A percentile compares a stretch with the other conserved stretches of the same genome.
phyloP scores from a whole-genome alignment of 805 yeast genomes.

The Metschnikowia cubensis region DNA sequence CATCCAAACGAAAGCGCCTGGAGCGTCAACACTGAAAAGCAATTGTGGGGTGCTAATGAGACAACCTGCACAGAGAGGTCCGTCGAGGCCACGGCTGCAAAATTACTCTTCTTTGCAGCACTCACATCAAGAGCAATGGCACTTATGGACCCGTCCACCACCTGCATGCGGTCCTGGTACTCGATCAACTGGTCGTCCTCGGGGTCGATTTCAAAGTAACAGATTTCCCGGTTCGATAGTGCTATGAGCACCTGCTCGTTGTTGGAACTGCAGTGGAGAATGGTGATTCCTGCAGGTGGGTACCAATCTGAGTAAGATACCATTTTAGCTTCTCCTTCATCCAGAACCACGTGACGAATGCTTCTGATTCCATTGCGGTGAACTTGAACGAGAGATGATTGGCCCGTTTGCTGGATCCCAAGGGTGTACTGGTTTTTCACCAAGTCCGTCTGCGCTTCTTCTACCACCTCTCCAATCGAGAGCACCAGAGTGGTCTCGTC shows the following conservation, averaged over 20 bases:
- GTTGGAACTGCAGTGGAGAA: constrained; percentile 60
- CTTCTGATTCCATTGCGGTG: constrained; percentile 68
- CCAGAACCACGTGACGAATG: constrained; percentile 19
- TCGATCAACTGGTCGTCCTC: constrained; percentile 62
- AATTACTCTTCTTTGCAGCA: constrained; percentile 51
- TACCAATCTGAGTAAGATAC: constrained; percentile 55
- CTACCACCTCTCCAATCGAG: constrained; percentile 75
- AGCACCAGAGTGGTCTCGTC: constrained; percentile 67
- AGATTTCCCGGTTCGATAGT: constrained; percentile 67
- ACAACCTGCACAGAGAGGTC: constrained; percentile 69
- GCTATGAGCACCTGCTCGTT: constrained; percentile 66
- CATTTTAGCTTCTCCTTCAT: constrained; percentile 6
- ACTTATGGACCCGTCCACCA: constrained; percentile 47
- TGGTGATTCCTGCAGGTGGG: constrained; percentile 72
- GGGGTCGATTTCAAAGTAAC: constrained; percentile 76
- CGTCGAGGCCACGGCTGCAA: constrained; percentile 65
- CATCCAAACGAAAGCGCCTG: constrained; percentile 59
- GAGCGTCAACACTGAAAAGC: constrained; percentile 57
- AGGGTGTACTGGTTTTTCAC: constrained; percentile 55
- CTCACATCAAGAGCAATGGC: constrained; percentile 43
- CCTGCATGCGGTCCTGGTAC: constrained; percentile 56
- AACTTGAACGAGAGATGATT: constrained; percentile 62
- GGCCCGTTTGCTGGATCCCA: constrained; percentile 65
- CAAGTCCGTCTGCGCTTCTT: constrained; percentile 70
- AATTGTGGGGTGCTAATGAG: constrained; percentile 55